phyloP scores from a whole-genome alignment of 106 monocot genomes.

The Hemerocallis citrina region DNA sequence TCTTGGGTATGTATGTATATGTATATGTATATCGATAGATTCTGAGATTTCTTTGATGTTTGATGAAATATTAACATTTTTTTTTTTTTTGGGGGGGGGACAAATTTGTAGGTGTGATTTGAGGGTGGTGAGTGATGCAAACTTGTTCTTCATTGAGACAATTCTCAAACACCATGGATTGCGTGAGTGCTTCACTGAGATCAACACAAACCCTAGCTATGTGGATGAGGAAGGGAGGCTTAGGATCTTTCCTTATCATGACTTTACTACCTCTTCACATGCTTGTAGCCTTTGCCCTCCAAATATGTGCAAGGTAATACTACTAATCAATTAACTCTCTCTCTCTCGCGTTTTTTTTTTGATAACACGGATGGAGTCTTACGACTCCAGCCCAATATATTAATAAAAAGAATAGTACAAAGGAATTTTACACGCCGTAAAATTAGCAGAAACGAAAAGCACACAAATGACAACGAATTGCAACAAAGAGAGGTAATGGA shows the following conservation, averaged over 20 bases:
- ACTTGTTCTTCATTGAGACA: slow-evolving; percentile 62
- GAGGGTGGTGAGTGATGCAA: slow-evolving; percentile 80
- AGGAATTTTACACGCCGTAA: too few relatives aligned
- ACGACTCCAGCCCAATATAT: too few relatives aligned
- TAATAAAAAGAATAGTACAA: too few relatives aligned
- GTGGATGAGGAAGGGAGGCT: slow-evolving; percentile 63
- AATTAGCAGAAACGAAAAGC: too few relatives aligned
- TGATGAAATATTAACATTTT: background rate
- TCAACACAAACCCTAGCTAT: slow-evolving; percentile 64
- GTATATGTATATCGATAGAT: background rate
- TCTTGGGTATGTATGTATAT: slow-evolving; percentile 25
- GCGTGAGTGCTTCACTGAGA: slow-evolving; percentile 56
- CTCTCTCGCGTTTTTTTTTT: too few relatives aligned
- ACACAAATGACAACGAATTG: too few relatives aligned
- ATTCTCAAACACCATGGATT: slow-evolving; percentile 76
- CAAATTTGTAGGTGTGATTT: slow-evolving; percentile 70
- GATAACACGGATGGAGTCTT: too few relatives aligned
- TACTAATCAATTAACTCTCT: background rate
- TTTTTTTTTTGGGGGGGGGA: background rate
- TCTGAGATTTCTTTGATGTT: background rate
- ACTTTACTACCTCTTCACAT: slow-evolving; percentile 38
- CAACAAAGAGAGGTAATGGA: too few relatives aligned
- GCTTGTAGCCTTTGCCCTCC: slow-evolving; percentile 70
- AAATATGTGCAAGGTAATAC: slow-evolving; percentile 80
- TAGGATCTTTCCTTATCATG: slow-evolving; percentile 55